These are phyloP conservation scores for Populus tremula DNA, from an alignment of 345 rosid species.

Conservation along the genomic window DNA sequence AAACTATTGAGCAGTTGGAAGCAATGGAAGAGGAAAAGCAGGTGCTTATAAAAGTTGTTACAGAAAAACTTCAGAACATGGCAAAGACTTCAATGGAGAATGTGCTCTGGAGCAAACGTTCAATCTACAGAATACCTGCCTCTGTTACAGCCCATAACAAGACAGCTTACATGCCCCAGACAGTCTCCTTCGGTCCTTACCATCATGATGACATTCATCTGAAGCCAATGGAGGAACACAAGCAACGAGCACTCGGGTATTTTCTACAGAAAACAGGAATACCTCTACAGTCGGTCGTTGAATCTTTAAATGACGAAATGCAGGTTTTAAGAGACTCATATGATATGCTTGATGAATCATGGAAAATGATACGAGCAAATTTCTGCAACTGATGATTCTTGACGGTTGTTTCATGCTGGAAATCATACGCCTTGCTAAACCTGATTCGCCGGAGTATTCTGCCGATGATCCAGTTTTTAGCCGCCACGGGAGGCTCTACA, in stretches of 20 bases:
- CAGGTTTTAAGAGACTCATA: slow-evolving; percentile 29
- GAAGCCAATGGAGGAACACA: slow-evolving; percentile 45
- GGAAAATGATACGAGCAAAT: slow-evolving; percentile 19
- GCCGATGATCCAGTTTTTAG: slow-evolving; percentile 47
- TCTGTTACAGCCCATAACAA: slow-evolving; percentile 28
- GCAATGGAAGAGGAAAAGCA: slow-evolving; percentile 8
- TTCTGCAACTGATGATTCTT: slow-evolving; percentile 44
- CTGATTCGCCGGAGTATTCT: slow-evolving; percentile 18
- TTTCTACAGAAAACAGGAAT: slow-evolving; percentile 27
- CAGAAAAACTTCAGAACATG: slow-evolving; percentile 16
- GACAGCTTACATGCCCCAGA: slow-evolving; percentile 38
- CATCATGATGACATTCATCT: slow-evolving; percentile 34
- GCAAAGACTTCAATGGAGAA: slow-evolving; percentile 12
- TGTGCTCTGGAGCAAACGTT: slow-evolving; percentile 28
- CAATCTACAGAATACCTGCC: slow-evolving; percentile 43
- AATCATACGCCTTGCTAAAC: slow-evolving; percentile 19
- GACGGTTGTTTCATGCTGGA: slow-evolving; percentile 60
- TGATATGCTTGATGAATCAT: slow-evolving; percentile 21
- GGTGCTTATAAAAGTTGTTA: slow-evolving; percentile 12
- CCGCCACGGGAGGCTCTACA: slow-evolving; percentile 36
- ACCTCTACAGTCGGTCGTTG: slow-evolving; percentile 13
- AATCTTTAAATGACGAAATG: slow-evolving; percentile 20
- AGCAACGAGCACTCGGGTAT: slow-evolving; percentile 33
- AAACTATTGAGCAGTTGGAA: neutral
- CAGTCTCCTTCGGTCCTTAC: slow-evolving; percentile 47